Evolutionary conservation across 768 basidiomycete genomes (phyloP), one percentile per base, ranked within the genome.

Genomic region (Boletus reticulatus): DNA sequence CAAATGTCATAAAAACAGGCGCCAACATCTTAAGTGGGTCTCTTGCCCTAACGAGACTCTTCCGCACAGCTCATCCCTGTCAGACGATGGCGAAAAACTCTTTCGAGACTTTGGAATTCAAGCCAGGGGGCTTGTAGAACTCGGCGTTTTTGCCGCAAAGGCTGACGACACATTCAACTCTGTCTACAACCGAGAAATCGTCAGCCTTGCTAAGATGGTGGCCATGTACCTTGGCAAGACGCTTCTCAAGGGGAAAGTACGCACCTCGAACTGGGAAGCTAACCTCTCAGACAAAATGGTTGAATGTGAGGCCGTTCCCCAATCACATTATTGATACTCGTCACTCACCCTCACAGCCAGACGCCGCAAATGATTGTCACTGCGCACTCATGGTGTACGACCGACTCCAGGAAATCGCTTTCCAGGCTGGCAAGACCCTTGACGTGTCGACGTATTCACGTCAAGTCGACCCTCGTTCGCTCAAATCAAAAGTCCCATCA

Each of bases 341-440:
- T 39, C 16, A n/a, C 38, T 39, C 38, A 39, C 14, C 38, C 1
- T 39, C 24, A 17, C 29, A 36, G 10, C 4, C 42, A 81, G 80
- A 82, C 56, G 80, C 80, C 2, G 80, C 80, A 0, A 82, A 82
- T 56, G 80, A 82, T 53, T 78, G 75, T 42, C 74, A 82, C 55
- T 77, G 74, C 42, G 77, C 75, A 5, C 64, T 82, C 14, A 70
- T 73, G 63, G 75, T 81, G 19, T 77, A 79, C 61, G 69, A 72
- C 19, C 65, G 57, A 38, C 49, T 82, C n/a, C 45, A 70, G 22
- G 60, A 53, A 4, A 71, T 75, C 5, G 76, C 76, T 2, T 44
- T 55, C 17, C 50, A 62, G 17, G 38, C 61, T 12, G 57, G 59
- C 20, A 59, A 56, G 29, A 48, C 48, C 27, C 41, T 76, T 39